phyloP scores from a whole-genome alignment of 1,284 basidiomycete genomes.

The Agroathelia rolfsii region DNA sequence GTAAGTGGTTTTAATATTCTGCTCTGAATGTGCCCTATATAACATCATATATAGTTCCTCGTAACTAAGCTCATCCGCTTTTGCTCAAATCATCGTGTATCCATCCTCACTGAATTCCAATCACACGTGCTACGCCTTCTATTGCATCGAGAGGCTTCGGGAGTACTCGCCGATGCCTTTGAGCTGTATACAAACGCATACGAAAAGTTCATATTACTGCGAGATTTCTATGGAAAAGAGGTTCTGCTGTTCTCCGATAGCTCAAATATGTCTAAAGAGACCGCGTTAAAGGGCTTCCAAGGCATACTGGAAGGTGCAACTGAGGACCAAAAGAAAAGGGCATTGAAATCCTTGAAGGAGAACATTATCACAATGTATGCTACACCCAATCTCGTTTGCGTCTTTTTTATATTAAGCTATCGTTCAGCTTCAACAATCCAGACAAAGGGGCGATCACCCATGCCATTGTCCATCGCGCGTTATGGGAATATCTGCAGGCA shows the following conservation, averaged over 20 bases:
- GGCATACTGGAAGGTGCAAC: constrained; percentile 59
- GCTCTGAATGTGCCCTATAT: not conserved
- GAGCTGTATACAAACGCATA: constrained; percentile 79
- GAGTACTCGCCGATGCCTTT: constrained; percentile 77
- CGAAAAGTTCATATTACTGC: constrained; percentile 67
- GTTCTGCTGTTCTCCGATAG: constrained; percentile 61
- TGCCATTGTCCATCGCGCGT: constrained; percentile 73
- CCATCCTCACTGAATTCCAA: constrained; percentile 72
- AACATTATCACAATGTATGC: constrained; percentile 70
- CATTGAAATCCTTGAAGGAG: constrained; percentile 61
- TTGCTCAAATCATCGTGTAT: constrained; percentile 59
- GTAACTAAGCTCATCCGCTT: constrained; percentile 77
- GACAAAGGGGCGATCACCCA: constrained; percentile 83
- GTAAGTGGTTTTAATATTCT: constrained; percentile 25
- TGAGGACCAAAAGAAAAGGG: constrained; percentile 52
- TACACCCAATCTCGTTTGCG: not conserved
- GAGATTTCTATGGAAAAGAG: constrained; percentile 86
- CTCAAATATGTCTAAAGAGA: constrained; percentile 50
- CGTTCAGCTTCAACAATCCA: constrained; percentile 71
- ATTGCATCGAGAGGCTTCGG: constrained; percentile 74
- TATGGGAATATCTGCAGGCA: constrained; percentile 68
- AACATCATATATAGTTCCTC: too few relatives aligned
- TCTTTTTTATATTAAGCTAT: constrained; percentile 1
- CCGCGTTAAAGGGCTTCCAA: constrained; percentile 51
- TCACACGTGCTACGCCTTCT: constrained; percentile 64